phyloP scores from a whole-genome alignment of 352 stramenopile genomes.

The Globisporangium perplexum region DNA sequence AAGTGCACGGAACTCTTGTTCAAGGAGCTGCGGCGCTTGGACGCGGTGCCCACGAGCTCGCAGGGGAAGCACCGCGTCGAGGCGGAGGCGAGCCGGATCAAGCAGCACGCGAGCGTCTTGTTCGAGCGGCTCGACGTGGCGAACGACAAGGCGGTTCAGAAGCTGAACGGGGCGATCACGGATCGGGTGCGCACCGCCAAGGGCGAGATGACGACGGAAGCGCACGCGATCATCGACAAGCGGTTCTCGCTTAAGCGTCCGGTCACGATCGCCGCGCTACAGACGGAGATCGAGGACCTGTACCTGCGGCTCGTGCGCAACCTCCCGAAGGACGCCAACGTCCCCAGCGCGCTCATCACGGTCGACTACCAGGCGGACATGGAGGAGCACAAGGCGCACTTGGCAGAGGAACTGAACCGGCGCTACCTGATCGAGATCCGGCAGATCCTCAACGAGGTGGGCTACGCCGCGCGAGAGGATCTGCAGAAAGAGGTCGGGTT shows the following conservation, averaged over 20 bases:
- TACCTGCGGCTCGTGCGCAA: constrained; percentile 26
- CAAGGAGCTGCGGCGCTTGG: constrained; percentile 37
- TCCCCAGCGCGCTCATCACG: constrained; percentile 27
- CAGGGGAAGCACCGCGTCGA: constrained; percentile 43
- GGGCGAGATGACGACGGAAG: constrained; percentile 48
- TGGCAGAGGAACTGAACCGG: constrained; percentile 62
- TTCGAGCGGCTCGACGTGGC: constrained; percentile 71
- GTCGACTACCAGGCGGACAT: constrained; percentile 48
- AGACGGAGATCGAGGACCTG: constrained; percentile 50
- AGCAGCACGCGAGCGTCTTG: constrained; percentile 51
- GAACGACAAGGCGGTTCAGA: constrained; percentile 70
- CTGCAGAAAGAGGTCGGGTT: constrained; percentile 54
- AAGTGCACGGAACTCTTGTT: constrained; percentile 44
- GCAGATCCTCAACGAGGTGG: constrained; percentile 67
- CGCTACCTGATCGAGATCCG: constrained; percentile 76
- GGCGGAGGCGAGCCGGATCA: constrained; percentile 45
- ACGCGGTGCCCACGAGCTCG: constrained; percentile 41
- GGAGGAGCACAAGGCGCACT: constrained; percentile 53
- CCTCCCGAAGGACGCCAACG: constrained; percentile 17
- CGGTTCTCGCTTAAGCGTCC: constrained; percentile 40
- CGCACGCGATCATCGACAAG: constrained; percentile 55
- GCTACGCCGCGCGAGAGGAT: constrained; percentile 53
- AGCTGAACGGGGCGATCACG: constrained; percentile 38
- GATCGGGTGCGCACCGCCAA: constrained; percentile 54
- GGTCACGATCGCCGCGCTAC: constrained; percentile 51